Percentiles rank a stretch among this genome's conserved stretches.
Conservation (phyloP, 2,329 filamentous ascomycete genomes). For the Nannizziopsis barbatae region DNA sequence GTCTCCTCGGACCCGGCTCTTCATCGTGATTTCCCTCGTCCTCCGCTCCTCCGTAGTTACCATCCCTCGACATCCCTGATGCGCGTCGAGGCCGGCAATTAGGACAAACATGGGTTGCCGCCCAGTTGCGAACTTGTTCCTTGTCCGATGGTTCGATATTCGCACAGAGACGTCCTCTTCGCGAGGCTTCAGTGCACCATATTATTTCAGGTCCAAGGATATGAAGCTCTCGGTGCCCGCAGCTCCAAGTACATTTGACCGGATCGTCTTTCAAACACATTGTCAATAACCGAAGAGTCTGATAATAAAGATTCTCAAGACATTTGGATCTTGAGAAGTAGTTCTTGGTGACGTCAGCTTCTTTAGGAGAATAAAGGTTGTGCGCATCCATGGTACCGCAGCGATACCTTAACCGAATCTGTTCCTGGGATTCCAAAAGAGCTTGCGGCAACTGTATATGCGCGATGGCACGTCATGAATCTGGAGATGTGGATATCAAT, state of each 20-base stretch:
- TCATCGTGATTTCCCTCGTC: slow-evolving; percentile 1
- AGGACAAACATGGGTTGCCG: neutral
- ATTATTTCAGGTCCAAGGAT: slow-evolving; percentile 2
- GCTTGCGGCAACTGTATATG: too few species aligned
- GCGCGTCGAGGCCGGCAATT: slow-evolving; percentile 4
- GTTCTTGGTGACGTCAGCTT: slow-evolving; percentile 1
- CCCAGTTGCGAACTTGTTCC: neutral
- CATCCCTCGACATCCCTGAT: neutral
- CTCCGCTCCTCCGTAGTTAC: neutral
- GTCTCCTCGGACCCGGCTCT: neutral
- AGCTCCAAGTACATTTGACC: slow-evolving; percentile 1
- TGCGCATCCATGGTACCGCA: too few species aligned
- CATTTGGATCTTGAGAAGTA: neutral
- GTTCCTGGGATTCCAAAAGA: too few species aligned
- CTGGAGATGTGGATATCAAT: too few species aligned
- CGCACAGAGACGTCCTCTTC: slow-evolving; percentile 6
- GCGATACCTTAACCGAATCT: too few species aligned
- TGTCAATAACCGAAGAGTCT: neutral
- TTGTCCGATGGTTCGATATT: slow-evolving; percentile 3
- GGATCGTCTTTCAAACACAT: slow-evolving; percentile 7
- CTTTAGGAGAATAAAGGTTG: too few species aligned
- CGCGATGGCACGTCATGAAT: too few species aligned
- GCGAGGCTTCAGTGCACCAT: slow-evolving; percentile 3
- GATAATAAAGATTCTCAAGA: neutral
- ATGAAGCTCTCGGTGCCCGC: slow-evolving; percentile 1